phyloP scores from a whole-genome alignment of 75 land plant genomes.

The Azolla pinnata region DNA sequence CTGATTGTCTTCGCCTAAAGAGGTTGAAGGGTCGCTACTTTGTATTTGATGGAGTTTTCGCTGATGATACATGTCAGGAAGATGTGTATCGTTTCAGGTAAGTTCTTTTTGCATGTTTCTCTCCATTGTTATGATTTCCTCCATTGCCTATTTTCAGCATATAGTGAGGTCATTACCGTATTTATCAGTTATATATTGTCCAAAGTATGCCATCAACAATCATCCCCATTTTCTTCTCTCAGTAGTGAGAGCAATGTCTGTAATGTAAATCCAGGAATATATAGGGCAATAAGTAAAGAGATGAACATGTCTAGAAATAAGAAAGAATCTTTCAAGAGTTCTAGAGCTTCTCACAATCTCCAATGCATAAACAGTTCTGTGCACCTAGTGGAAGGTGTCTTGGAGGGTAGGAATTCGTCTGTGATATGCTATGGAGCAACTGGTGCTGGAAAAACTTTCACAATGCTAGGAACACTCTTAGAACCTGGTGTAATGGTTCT shows the following conservation, averaged over 20 bases:
- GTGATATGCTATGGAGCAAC: slow-evolving; percentile 34
- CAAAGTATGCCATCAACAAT: background rate
- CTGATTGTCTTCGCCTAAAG: slow-evolving; percentile 21
- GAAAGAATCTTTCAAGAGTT: background rate
- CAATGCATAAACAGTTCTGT: slow-evolving; percentile 8
- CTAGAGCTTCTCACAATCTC: background rate
- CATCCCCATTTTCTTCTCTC: too few relatives aligned
- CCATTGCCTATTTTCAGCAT: too few relatives aligned
- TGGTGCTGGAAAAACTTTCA: slow-evolving; percentile 28
- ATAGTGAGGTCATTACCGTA: background rate
- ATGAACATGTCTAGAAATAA: background rate
- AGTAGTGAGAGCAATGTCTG: too few relatives aligned
- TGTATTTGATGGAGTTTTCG: slow-evolving; percentile 24
- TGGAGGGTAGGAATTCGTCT: slow-evolving; percentile 18
- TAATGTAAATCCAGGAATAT: background rate
- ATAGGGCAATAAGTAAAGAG: background rate
- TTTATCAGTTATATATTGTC: background rate
- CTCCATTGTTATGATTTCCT: too few relatives aligned
- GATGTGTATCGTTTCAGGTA: slow-evolving; percentile 20
- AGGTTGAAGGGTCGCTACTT: slow-evolving; percentile 16
- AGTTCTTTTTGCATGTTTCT: background rate
- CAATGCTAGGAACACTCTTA: slow-evolving; percentile 19
- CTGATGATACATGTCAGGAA: slow-evolving; percentile 10
- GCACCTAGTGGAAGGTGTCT: slow-evolving; percentile 17
- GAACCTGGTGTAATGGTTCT: slow-evolving; percentile 25